These are phyloP conservation scores for Podila verticillata DNA, from an alignment of 192 early-diverging fungal genomes.

Conservation along the genomic window DNA sequence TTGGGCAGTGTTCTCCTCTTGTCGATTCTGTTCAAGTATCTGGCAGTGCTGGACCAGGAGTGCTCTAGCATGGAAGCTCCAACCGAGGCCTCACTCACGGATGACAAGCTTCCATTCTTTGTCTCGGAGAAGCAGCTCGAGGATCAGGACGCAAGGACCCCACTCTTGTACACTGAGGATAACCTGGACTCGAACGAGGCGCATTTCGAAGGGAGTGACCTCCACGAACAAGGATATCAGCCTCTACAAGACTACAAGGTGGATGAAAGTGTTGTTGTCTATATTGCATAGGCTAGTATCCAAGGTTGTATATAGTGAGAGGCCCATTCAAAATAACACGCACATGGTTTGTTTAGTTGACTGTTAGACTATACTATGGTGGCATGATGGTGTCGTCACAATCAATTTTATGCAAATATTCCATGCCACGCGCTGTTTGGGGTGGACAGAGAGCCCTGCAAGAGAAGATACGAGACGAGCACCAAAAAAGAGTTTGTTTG, in stretches of 20 bases:
- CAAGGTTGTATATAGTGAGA: too few relatives aligned
- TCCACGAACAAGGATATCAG: neutral
- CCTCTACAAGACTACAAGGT: neutral
- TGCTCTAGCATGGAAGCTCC: too few relatives aligned
- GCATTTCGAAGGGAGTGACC: neutral
- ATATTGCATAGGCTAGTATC: neutral
- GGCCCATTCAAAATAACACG: neutral
- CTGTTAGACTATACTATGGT: too few relatives aligned
- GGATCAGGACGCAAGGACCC: neutral
- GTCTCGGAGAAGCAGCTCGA: neutral
- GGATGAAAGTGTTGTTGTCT: neutral
- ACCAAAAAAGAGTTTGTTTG: too few relatives aligned
- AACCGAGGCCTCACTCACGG: neutral
- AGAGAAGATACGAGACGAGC: too few relatives aligned
- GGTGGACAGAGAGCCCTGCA: too few relatives aligned
- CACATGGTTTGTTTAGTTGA: too few relatives aligned
- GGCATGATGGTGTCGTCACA: too few relatives aligned
- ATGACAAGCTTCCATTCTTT: neutral
- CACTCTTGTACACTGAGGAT: neutral
- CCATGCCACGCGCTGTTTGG: neutral
- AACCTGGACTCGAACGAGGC: neutral
- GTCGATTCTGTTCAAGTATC: constrained; percentile 1
- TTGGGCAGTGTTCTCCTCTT: neutral
- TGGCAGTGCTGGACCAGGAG: neutral
- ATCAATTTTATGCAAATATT: neutral